Evolutionary conservation across 2,329 filamentous ascomycete species (phyloP), one percentile per base, ranked within the genome.

Genomic region (Cladosporium sp.): DNA sequence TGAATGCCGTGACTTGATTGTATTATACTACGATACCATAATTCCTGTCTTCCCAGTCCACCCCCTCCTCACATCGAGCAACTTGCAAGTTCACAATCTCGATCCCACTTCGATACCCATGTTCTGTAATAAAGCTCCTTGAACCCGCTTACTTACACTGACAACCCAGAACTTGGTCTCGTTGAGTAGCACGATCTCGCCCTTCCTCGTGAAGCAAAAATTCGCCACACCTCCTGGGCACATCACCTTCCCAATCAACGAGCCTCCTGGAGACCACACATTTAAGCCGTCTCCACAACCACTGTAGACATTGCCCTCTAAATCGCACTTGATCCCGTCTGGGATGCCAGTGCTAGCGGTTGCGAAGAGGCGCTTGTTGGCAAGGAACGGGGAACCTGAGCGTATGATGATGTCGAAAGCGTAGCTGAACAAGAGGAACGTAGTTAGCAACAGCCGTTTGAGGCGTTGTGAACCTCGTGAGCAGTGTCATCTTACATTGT

Each of bases 301-400:
- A 29, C 80, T 79, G 74, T 85, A 87, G 1, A 87, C 81, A 70
- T 87, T 86, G 2, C 85, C 85, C 3, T 81, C 69, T 1, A 77
- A 78, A 69, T 87, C 85, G 44, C 80, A 79, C 68, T 84, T 83
- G 67, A 85, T 76, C 7, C 88, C 88, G 68, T 90, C 88, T 0
- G 88, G 86, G 1, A 86, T 77, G 2, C 85, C 84, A 14, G 21
- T 49, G 31, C 44, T 31, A 12, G 35, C 35, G 3, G 73, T 70
- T n/a, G 73, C 73, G 65, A 74, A 74, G 2, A 74, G 57, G 35
- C 71, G 63, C 50, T 71, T 59, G 56, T 74, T 74, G 33, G 69
- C 67, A 44, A 74, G 64, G 52, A 55, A 55, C 1, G 21, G 29
- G 28, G 52, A 33, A 8, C 28, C 28, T 46, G 72, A 72, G 1